phyloP scores from a whole-genome alignment of 768 basidiomycete genomes.

The Suillus variegatus region DNA sequence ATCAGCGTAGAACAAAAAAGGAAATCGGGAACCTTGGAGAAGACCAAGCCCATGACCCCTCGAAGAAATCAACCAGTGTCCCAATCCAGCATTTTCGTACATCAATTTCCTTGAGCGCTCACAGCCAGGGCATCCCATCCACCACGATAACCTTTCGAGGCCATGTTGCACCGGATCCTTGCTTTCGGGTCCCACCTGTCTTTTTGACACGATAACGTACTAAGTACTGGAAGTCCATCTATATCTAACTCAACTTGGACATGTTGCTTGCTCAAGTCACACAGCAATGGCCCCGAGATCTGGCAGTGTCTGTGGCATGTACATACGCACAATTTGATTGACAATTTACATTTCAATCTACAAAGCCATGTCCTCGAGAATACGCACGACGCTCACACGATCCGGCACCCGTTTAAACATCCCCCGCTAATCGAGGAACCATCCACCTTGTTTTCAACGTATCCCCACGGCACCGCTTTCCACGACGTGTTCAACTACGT shows the following conservation, averaged over 20 bases:
- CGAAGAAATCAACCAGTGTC: constrained; percentile 1
- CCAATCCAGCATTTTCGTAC: constrained; percentile 19
- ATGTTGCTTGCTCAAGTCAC: constrained; percentile 35
- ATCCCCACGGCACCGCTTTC: constrained; percentile 18
- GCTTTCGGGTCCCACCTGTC: constrained; percentile 20
- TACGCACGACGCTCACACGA: constrained; percentile 6
- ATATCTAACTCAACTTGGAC: constrained; percentile 31
- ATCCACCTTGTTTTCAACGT: no score
- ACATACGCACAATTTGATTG: not conserved
- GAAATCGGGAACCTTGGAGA: constrained; percentile 1
- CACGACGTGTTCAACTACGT: constrained; percentile 15
- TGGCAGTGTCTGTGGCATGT: constrained; percentile 25
- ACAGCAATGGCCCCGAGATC: constrained; percentile 30
- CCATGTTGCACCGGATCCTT: constrained; percentile 25
- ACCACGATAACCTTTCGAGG: constrained; percentile 38
- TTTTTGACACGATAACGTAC: constrained; percentile 31
- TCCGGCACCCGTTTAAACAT: constrained; percentile 6
- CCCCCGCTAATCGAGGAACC: constrained; percentile 12
- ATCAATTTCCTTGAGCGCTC: constrained; percentile 24
- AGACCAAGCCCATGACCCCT: not conserved
- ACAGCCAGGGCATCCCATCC: constrained; percentile 18
- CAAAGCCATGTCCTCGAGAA: not conserved
- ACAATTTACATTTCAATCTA: not conserved
- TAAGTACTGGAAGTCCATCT: constrained; percentile 17
- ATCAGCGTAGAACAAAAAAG: constrained; percentile 18